Evolutionary conservation across 2,329 filamentous ascomycete species (phyloP), one percentile per base, ranked within the genome.

Genomic region (Fusarium clavum): DNA sequence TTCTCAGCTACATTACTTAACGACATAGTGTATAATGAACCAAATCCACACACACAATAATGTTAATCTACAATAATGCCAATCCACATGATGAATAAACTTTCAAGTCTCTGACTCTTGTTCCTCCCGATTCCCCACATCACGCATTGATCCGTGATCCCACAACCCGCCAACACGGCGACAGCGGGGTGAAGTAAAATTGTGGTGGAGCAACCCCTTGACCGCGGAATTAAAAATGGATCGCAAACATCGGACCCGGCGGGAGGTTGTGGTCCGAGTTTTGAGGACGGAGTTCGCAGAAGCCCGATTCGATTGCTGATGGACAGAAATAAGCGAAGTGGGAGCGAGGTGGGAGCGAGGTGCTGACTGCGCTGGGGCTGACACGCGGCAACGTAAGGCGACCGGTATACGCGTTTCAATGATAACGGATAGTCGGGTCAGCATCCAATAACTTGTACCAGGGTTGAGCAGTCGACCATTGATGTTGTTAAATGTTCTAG

Each of bases 41-140:
- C 32, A 46, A 61, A 24, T 43, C 43, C 29, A 46, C 43, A 47
- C 43, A 38, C 43, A 43, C 32, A 34, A 32, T 57, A 61, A 61
- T 61, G 57, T 34, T 61, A 61, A 61, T 61, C 52, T 61, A 61
- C 25, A 61, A 38, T 32, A 61, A 61, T 61, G 57, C 8, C 52
- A 61, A 48, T 48, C 34, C 18, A 57, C 40, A 58, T 58, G 20
- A 58, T 53, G 47, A 40, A 44, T 38, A 44, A n/a, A 32, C 12
- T 49, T 22, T 16, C 30, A 8, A 30, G 29, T 30, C 29, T 30
- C 29, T 30, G 29, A 30, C 29, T 30, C 29, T 30, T 30, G 29
- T n/a, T 2, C 9, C 32, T 38, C 32, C 30, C 32, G 9, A 6
- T 38, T 27, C 32, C 25, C 38, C 47, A 44, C 29, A 8, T 43